Percentiles rank a stretch among this genome's conserved stretches.
Conservation (phyloP, 306 rosid genomes). For the Fagus sylvatica region DNA sequence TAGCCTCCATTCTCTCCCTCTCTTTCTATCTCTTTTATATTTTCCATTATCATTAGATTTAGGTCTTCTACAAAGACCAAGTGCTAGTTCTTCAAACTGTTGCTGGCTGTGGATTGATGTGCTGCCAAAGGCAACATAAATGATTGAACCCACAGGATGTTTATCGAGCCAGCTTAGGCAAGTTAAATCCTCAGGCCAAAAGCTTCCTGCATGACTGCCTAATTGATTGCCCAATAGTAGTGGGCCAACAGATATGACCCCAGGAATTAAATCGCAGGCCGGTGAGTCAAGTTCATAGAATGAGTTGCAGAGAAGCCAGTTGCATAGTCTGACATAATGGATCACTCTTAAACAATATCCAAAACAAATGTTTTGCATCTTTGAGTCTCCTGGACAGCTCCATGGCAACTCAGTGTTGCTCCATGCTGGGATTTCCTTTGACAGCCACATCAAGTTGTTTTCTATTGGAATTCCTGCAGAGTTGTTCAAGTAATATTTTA, state of each 20-base stretch:
- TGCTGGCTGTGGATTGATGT: too few relatives aligned
- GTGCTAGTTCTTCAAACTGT: neutral
- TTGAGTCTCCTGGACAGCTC: conserved; percentile 6
- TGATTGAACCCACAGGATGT: conserved; percentile 8
- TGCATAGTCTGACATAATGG: neutral
- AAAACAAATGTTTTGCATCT: conserved; percentile 5
- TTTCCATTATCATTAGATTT: too few relatives aligned
- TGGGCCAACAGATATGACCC: conserved; percentile 15
- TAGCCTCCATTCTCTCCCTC: too few relatives aligned
- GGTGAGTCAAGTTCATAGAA: conserved; percentile 20
- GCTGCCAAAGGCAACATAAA: conserved; percentile 8
- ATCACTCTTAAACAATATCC: neutral
- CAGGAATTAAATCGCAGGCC: conserved; percentile 12
- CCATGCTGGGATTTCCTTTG: neutral
- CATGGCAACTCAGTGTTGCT: neutral
- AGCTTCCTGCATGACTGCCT: neutral
- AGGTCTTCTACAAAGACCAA: too few relatives aligned
- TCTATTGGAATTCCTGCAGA: neutral
- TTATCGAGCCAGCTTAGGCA: too few relatives aligned
- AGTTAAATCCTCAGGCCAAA: too few relatives aligned
- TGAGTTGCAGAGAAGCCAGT: conserved; percentile 24
- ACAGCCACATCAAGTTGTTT: neutral
- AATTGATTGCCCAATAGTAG: neutral
- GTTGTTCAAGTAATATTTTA: neutral
- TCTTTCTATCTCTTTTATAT: too few relatives aligned